Evolutionary conservation across 257 asterid genomes (phyloP), one percentile per base, ranked within the genome.

Genomic region (Fraxinus cuspidata): DNA sequence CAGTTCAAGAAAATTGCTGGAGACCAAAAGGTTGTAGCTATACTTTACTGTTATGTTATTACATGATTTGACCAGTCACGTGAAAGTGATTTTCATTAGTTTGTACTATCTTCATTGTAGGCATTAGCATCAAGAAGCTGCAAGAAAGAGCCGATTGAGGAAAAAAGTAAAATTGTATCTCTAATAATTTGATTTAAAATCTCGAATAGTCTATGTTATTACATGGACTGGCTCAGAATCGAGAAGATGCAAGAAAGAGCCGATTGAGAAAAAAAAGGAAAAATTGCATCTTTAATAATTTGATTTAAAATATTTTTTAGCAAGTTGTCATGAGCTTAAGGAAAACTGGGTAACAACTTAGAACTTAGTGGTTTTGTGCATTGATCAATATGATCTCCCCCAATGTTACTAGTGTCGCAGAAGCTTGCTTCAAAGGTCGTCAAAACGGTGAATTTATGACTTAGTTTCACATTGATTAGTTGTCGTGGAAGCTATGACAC

Each of bases 161-260:
- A 96, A 93, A 87, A 93, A 96, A 72, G 99, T 93, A 86, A 81
- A 42, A 0, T 65, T 28, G 6, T 69, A 71, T 82, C 60, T 44
- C 53, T 70, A 25, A 8, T 31, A 53, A 16, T 40, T 74, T 27
- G 16, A 71, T 28, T 29, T 27, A 32, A 34, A 28, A n/a, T n/a
- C n/a, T n/a, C n/a, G n/a, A n/a, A n/a, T n/a, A n/a, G n/a, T n/a
- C n/a, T n/a, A n/a, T n/a, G n/a, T n/a, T n/a, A n/a, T n/a, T 89
- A n/a, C 92, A 96, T 70, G 83, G 98, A 83, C 88, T 92, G 74
- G 99, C 98, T 76, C 98, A 96, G 84, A 96, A 96, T 83, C 89
- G 99, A 3, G 99, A 96, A 87, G 99, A 97, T 78, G 99, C 99
- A 18, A 86, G 91, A 73, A 93, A 96, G 84, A 96, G 97, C 70